A percentile compares a stretch with the other conserved stretches of the same genome.
These are phyloP conservation scores for Lactifluus subvellereus DNA, from an alignment of 768 basidiomycete species.

Conservation along the genomic window DNA sequence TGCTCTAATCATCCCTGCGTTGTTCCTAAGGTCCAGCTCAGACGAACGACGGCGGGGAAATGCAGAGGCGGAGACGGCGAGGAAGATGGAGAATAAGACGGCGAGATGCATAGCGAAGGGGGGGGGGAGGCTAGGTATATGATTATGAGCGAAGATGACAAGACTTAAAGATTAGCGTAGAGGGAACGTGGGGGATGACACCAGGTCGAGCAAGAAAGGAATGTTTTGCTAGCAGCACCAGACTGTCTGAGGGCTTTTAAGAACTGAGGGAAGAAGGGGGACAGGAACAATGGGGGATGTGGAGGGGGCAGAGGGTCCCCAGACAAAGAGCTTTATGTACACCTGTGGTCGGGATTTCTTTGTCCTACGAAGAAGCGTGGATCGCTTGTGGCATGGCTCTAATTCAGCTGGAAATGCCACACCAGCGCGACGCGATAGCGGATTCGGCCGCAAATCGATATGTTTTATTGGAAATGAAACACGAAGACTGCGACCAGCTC, in stretches of 20 bases:
- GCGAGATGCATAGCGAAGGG: neutral
- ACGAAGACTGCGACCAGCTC: neutral
- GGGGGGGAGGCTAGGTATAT: neutral
- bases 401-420: neutral
- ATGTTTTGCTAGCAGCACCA: neutral
- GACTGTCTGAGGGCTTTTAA: neutral
- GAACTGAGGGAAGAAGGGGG: neutral
- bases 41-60: constrained; percentile 18
- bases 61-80: constrained; percentile 29
- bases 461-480: neutral
- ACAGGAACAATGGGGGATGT: neutral
- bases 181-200: constrained; percentile 1
- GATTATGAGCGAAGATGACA: neutral
- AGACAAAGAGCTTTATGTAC: neutral
- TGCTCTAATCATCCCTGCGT: neutral
- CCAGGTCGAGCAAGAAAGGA: constrained; percentile 9
- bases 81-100: constrained; percentile 23
- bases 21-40: neutral
- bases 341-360: neutral
- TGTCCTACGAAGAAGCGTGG: neutral
- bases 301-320: neutral
- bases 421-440: neutral
- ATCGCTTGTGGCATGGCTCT: neutral
- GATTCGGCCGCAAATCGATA: neutral
- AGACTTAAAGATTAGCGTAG: neutral